phyloP scores from a whole-genome alignment of 2,329 filamentous ascomycete species.

The Trichoderma afroharzianum region DNA sequence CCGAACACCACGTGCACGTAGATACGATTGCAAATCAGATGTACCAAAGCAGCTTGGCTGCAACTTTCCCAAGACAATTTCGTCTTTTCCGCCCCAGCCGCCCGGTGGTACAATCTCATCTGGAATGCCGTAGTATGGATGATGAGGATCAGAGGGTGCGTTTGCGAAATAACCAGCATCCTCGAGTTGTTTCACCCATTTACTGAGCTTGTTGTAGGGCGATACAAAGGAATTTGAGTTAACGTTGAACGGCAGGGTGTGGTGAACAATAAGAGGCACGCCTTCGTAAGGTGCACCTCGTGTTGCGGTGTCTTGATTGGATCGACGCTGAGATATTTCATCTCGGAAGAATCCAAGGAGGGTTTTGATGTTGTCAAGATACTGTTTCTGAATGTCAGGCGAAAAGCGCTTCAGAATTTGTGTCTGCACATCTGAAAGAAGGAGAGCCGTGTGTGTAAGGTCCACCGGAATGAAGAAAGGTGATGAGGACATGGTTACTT shows the following conservation, averaged over 20 bases:
- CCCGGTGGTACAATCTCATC: not conserved
- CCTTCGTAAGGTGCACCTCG: not conserved
- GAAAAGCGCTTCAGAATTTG: not conserved
- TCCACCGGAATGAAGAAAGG: not conserved
- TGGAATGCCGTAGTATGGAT: not conserved
- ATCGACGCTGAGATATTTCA: not conserved
- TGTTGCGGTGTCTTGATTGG: not conserved
- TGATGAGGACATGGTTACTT: not conserved
- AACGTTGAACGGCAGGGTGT: not conserved
- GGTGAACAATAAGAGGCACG: constrained; percentile 1
- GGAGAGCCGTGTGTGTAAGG: not conserved
- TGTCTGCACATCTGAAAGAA: constrained; percentile 7
- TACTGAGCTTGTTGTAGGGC: constrained; percentile 3
- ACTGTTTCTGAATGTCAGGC: not conserved
- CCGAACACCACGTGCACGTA: not conserved
- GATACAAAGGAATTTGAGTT: constrained; percentile 6
- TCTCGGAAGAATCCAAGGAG: not conserved
- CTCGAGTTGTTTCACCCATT: not conserved
- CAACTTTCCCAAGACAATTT: not conserved
- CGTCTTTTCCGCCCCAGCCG: not conserved
- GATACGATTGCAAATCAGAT: not conserved
- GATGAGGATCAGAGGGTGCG: not conserved
- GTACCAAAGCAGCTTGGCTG: constrained; percentile 1
- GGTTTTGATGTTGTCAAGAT: not conserved
- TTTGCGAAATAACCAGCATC: not conserved